These are phyloP conservation scores for Leccinum disarticulatum DNA, from an alignment of 768 basidiomycete genomes.

Conservation along the genomic window DNA sequence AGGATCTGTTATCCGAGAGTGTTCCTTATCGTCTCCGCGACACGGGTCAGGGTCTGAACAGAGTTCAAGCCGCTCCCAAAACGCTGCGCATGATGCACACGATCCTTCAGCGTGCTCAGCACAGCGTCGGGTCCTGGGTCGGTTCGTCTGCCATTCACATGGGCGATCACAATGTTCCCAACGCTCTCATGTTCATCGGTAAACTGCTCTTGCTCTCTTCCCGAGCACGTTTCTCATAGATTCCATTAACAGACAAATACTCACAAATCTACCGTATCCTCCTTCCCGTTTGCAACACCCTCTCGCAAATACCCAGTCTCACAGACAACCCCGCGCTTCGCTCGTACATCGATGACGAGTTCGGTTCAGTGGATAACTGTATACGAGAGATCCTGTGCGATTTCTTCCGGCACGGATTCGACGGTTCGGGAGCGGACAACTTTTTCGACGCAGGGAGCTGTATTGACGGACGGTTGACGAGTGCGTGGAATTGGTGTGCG, in stretches of 20 bases:
- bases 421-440: conserved; percentile 89
- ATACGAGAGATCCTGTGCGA: conserved; percentile 72
- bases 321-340: conserved; percentile 66
- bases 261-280: conserved; percentile 90
- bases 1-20: conserved; percentile 76
- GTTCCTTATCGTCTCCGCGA: conserved; percentile 79
- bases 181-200: conserved; percentile 82
- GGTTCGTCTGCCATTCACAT: conserved; percentile 87
- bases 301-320: conserved; percentile 69
- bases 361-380: conserved; percentile 71
- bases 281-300: conserved; percentile 80
- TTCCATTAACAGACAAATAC: conserved; percentile 62
- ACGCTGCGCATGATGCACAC: conserved; percentile 90
- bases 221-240: not conserved
- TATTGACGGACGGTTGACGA: conserved; percentile 83
- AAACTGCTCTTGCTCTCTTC: not conserved
- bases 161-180: conserved; percentile 70
- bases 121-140: conserved; percentile 79
- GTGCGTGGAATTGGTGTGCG: conserved; percentile 93
- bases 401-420: conserved; percentile 87
- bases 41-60: conserved; percentile 89
- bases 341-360: conserved; percentile 80
- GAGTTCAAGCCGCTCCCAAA: conserved; percentile 83
- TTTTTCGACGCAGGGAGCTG: conserved; percentile 86
- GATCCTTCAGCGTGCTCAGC: conserved; percentile 81